Base-by-base conservation (phyloP, 176 grass and related monocot genomes). In the Oryza longistaminata region DNA sequence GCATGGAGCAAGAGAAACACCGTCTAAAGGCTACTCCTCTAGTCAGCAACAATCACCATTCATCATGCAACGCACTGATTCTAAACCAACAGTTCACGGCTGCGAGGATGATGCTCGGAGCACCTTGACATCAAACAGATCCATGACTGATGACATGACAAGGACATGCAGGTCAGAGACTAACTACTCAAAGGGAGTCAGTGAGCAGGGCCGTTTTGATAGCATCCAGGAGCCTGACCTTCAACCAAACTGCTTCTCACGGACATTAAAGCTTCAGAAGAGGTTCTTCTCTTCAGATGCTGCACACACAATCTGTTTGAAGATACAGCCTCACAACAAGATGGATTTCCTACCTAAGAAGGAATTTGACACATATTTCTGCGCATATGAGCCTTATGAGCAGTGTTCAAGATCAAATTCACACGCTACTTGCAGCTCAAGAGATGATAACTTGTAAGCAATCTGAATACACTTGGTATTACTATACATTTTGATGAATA, bases 401-500 rank as follows among this genome's bases (percentile, higher is more conserved):
- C 83, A 88, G 89, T 90, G 88, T 82, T 69, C 92, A 31, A 85
- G 93, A 85, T 90, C 93, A 65, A 80, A 89, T 79, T 99, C 96
- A 37, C 88, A 90, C 65, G 91, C 93, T 75, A 96, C 91, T 50
- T 93, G 75, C 82, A 92, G 91, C 86, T 99, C 96, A 53, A 94
- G 96, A 92, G 96, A 99, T 86, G 93, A 99, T 11, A 88, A 88
- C 67, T 71, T 91, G 96, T 99, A 95, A 99, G 96, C 37, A 5
- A 83, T 86, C 53, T 84, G 22, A 76, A 76, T 14, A 40, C 16
- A 52, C 53, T 52, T 79, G 44, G 24, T 60, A 71, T 61, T 91
- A 77, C 64, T 61, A 48, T 17, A 42, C 9, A 72, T 60, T 73
- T 77, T 22, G 14, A 49, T 72, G 74, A 31, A 29, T 6, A 82